A percentile compares a stretch with the other conserved stretches of the same genome.
Evolutionary conservation across 2,329 filamentous ascomycete species (phyloP).

Genomic region (Colletotrichum tofieldiae): DNA sequence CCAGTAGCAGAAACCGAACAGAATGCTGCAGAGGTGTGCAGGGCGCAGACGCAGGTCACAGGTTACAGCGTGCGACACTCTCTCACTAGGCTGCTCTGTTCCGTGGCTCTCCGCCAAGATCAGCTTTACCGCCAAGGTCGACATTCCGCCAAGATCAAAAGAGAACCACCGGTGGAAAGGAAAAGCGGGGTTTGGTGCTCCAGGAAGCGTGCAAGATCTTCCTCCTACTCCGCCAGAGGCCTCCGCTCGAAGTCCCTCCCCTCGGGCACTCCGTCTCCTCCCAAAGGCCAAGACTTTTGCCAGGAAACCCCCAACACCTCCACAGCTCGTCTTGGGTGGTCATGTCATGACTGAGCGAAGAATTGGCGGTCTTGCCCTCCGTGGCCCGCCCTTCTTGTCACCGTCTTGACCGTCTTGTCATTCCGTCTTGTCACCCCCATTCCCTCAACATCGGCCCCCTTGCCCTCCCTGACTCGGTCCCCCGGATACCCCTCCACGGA

Average conservation of each 20-base stretch:
- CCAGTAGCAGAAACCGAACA: not conserved
- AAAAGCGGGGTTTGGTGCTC: conserved; percentile 27
- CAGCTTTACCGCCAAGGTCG: conserved; percentile 34
- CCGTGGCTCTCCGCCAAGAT: conserved; percentile 13
- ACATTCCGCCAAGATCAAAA: conserved; percentile 27
- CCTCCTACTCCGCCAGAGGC: conserved; percentile 41
- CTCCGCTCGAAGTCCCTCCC: conserved; percentile 38
- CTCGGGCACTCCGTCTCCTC: conserved; percentile 34
- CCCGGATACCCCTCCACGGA: conserved; percentile 33
- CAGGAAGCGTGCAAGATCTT: conserved; percentile 36
- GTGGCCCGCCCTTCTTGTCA: conserved; percentile 1
- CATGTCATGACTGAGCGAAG: not conserved
- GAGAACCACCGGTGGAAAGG: conserved; percentile 30
- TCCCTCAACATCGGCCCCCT: not conserved
- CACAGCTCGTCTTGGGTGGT: not conserved
- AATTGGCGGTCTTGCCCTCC: conserved; percentile 1
- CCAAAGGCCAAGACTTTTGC: conserved; percentile 15
- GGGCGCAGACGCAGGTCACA: conserved; percentile 23
- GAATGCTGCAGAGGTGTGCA: not conserved
- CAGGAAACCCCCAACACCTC: conserved; percentile 7
- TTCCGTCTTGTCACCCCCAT: conserved; percentile 25
- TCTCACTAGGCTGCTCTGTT: not conserved
- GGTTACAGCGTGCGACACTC: conserved; percentile 15
- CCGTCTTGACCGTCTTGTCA: conserved; percentile 38
- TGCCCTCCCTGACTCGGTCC: conserved; percentile 35